A percentile compares a stretch with the other conserved stretches of the same genome.
Conservation (phyloP, 106 monocot species). For the Agapanthus africanus region DNA sequence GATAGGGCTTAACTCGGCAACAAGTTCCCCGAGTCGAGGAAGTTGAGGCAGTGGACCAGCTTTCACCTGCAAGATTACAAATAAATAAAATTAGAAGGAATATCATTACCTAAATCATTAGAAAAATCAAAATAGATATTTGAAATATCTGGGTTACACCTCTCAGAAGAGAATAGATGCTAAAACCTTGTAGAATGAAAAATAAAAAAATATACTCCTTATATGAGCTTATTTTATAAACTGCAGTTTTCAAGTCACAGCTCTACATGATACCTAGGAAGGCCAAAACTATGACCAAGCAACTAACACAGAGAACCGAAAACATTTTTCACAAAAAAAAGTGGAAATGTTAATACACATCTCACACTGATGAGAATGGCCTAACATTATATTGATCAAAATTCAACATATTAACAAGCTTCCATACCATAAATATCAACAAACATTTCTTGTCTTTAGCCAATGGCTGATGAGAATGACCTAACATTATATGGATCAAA, state of each 20-base stretch:
- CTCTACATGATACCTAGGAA: neutral
- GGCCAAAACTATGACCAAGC: neutral
- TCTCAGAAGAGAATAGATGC: neutral
- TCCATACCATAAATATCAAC: too few relatives aligned
- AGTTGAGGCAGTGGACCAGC: slow-evolving; percentile 68
- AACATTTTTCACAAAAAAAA: too few relatives aligned
- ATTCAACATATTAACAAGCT: too few relatives aligned
- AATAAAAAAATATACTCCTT: neutral
- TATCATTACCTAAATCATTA: neutral
- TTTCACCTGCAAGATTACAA: slow-evolving; percentile 56
- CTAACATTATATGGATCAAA: too few relatives aligned
- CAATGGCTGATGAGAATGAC: neutral
- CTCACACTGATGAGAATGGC: too few relatives aligned
- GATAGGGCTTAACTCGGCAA: slow-evolving; percentile 69
- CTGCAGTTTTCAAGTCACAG: neutral
- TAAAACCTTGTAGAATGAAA: neutral
- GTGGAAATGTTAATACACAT: too few relatives aligned
- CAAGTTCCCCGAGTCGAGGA: slow-evolving; percentile 70
- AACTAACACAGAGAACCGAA: neutral
- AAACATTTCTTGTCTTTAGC: too few relatives aligned
- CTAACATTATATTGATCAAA: too few relatives aligned
- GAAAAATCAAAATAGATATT: neutral
- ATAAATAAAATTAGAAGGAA: neutral
- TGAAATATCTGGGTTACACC: neutral
- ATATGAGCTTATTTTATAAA: neutral